Evolutionary conservation across 179 eudicot genomes (phyloP).

Genomic region (Corrigiola litoralis): DNA sequence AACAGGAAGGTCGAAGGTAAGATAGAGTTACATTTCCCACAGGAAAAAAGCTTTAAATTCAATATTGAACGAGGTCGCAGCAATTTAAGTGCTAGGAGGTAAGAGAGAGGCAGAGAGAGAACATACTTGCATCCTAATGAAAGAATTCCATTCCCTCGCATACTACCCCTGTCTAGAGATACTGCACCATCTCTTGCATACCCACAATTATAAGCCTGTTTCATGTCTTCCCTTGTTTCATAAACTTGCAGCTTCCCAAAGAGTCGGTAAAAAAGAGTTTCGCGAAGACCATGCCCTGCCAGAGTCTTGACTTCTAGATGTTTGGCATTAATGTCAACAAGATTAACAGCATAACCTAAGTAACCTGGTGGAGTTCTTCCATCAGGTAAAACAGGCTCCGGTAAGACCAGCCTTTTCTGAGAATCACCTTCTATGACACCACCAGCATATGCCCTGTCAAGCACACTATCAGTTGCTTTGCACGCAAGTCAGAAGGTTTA

Average conservation of each 20-base stretch:
- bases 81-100: background rate
- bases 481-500: background rate
- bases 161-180: constrained; percentile 61
- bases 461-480: background rate
- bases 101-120: background rate
- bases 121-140: constrained; percentile 49
- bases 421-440: constrained; percentile 17
- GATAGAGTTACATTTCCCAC: no score
- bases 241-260: constrained; percentile 70
- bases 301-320: constrained; percentile 28
- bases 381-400: constrained; percentile 34
- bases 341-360: constrained; percentile 60
- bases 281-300: constrained; percentile 51
- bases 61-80: no score
- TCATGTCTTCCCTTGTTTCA: constrained; percentile 39
- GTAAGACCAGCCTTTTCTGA: constrained; percentile 42
- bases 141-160: constrained; percentile 45
- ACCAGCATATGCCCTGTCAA: constrained; percentile 36
- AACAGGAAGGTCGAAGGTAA: no score
- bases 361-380: constrained; percentile 50
- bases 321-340: constrained; percentile 31
- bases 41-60: no score
- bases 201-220: constrained; percentile 23
- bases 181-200: constrained; percentile 48
- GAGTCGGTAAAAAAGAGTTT: constrained; percentile 55